Evolutionary conservation across 2,329 filamentous ascomycete genomes (phyloP).

Genomic region (Xylariales sp.): DNA sequence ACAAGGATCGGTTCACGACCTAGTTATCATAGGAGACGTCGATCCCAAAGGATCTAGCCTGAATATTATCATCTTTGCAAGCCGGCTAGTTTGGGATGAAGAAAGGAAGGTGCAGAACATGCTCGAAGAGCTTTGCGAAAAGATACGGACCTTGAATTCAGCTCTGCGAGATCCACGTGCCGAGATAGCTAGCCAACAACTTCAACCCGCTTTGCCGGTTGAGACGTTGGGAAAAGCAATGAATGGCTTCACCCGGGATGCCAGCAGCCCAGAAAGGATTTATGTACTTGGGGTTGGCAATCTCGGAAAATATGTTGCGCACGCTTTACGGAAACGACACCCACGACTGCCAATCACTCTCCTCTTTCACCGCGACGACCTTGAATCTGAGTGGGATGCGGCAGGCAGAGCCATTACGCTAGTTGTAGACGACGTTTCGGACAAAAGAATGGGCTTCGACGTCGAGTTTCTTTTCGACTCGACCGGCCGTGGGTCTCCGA

Average conservation of each 20-base stretch:
- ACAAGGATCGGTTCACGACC: constrained; percentile 22
- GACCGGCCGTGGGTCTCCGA: too few relatives aligned
- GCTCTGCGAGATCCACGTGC: constrained; percentile 20
- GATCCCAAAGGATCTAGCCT: constrained; percentile 14
- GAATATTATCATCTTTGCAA: constrained; percentile 26
- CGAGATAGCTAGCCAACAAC: constrained; percentile 3
- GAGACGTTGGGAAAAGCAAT: background rate
- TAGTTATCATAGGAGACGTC: constrained; percentile 22
- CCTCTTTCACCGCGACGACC: too few relatives aligned
- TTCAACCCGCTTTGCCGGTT: constrained; percentile 1
- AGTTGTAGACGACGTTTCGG: too few relatives aligned
- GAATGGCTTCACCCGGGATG: constrained; percentile 8
- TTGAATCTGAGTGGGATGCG: too few relatives aligned
- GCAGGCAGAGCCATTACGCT: too few relatives aligned
- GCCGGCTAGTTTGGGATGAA: constrained; percentile 16
- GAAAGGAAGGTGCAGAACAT: constrained; percentile 20
- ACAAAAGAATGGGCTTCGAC: too few relatives aligned
- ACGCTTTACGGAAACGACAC: constrained; percentile 7
- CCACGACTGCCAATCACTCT: too few relatives aligned
- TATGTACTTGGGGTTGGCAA: constrained; percentile 20
- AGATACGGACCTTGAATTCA: constrained; percentile 18
- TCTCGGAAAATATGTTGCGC: constrained; percentile 21
- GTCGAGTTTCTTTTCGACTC: too few relatives aligned
- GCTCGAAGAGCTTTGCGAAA: constrained; percentile 28
- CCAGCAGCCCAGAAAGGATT: constrained; percentile 7